Conservation (phyloP, 73 alveolate species). For the Tetrahymena elliotti region DNA sequence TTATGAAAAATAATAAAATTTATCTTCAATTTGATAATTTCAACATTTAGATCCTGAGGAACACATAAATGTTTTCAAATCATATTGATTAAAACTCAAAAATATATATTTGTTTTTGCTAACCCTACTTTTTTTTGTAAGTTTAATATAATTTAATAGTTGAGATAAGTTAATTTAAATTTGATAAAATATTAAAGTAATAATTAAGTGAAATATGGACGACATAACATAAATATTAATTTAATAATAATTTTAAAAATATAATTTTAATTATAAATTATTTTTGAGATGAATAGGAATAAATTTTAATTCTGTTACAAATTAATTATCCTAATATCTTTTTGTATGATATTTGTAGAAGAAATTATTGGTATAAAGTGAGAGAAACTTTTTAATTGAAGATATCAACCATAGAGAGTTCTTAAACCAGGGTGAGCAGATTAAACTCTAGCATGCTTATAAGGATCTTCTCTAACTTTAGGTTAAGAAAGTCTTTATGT, state of each 20-base stretch:
- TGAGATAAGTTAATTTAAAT: no score
- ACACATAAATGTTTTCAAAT: no score
- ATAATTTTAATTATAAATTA: no score
- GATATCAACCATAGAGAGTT: not conserved
- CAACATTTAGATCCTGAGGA: no score
- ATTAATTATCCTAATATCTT: not conserved
- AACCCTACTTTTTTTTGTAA: no score
- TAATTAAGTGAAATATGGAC: not conserved
- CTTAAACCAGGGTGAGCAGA: not conserved
- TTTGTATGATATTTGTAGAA: not conserved
- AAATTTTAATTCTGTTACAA: not conserved
- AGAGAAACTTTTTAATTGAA: not conserved
- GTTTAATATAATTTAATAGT: no score
- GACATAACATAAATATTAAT: not conserved
- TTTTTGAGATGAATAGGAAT: not conserved
- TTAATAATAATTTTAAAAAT: no score
- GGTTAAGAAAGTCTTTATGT: not conserved
- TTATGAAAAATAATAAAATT: no score
- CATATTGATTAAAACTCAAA: no score
- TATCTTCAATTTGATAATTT: no score
- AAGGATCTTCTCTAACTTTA: not conserved
- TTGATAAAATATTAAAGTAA: no score
- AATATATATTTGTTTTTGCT: no score
- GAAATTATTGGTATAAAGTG: not conserved
- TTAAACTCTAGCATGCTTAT: not conserved